These are phyloP conservation scores for Camellia oleifera DNA, from an alignment of 179 eudicot species.

Conservation along the genomic window DNA sequence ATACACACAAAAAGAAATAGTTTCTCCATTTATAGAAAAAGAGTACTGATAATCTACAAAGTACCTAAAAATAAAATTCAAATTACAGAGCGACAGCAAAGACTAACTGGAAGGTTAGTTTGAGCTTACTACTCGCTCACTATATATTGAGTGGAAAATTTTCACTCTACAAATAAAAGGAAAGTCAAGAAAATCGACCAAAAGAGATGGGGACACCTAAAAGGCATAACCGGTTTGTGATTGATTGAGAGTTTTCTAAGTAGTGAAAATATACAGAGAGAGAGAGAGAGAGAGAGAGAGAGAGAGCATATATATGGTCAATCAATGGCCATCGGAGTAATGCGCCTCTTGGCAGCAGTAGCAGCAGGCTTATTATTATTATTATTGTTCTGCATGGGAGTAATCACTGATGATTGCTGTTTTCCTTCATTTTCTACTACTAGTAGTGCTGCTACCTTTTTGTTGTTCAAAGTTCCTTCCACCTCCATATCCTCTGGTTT, in stretches of 20 bases:
- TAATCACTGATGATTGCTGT: constrained; percentile 31
- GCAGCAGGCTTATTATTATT: constrained; percentile 34
- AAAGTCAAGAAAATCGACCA: neutral
- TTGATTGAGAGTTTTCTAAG: no score
- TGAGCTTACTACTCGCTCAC: neutral
- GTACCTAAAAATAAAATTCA: neutral
- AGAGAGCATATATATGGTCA: constrained; percentile 6
- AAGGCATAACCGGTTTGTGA: no score
- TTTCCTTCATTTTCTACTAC: constrained; percentile 25
- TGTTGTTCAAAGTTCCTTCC: constrained; percentile 27
- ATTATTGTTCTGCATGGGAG: constrained; percentile 25
- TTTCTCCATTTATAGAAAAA: no score
- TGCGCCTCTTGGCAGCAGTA: constrained; percentile 60
- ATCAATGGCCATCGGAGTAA: constrained; percentile 87
- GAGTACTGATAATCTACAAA: neutral
- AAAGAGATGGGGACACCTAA: no score
- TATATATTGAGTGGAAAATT: neutral
- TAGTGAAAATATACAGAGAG: no score
- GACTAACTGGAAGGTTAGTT: neutral
- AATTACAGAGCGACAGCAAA: neutral
- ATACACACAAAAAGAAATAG: no score
- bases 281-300: no score
- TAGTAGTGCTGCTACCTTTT: constrained; percentile 14
- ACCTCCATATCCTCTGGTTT: constrained; percentile 28
- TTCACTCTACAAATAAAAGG: neutral